Conservation (phyloP, 495 filamentous ascomycete species). For the Penicillium angulare region DNA sequence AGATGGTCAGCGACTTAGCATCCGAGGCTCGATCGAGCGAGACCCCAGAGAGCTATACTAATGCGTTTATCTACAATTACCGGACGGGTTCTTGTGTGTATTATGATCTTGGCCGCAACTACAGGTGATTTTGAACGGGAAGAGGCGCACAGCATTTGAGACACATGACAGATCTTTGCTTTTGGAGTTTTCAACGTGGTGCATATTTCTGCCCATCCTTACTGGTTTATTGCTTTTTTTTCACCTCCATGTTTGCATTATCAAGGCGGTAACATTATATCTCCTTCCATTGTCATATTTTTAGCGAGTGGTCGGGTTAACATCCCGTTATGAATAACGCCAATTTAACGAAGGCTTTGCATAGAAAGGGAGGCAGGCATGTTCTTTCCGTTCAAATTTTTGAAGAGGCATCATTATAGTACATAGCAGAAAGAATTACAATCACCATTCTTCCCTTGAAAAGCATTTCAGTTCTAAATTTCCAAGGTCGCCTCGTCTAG, state of each 20-base stretch:
- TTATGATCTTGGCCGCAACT: slow-evolving; percentile 60
- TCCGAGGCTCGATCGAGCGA: slow-evolving; percentile 43
- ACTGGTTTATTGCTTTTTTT: background rate
- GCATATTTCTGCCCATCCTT: background rate
- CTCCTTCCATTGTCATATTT: slow-evolving; percentile 24
- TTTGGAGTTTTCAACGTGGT: background rate
- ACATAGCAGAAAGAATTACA: slow-evolving; percentile 22
- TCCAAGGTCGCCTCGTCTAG: slow-evolving; percentile 19
- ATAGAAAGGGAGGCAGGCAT: slow-evolving; percentile 5
- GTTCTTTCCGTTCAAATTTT: slow-evolving; percentile 3
- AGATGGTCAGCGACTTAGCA: slow-evolving; percentile 64
- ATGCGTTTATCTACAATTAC: slow-evolving; percentile 81
- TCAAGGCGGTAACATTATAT: background rate
- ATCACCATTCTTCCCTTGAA: background rate
- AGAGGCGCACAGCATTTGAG: background rate
- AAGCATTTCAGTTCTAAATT: no score
- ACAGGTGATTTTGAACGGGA: slow-evolving; percentile 14
- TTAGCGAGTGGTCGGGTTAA: slow-evolving; percentile 28
- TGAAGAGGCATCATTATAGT: slow-evolving; percentile 41
- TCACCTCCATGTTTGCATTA: background rate
- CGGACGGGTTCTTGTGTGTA: slow-evolving; percentile 71
- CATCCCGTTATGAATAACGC: slow-evolving; percentile 31
- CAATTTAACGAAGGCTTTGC: slow-evolving; percentile 10
- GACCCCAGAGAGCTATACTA: slow-evolving; percentile 51
- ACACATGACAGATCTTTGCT: no score